These are phyloP conservation scores for Rhodotorula graminis DNA, from an alignment of 768 basidiomycete species.

Conservation along the genomic window DNA sequence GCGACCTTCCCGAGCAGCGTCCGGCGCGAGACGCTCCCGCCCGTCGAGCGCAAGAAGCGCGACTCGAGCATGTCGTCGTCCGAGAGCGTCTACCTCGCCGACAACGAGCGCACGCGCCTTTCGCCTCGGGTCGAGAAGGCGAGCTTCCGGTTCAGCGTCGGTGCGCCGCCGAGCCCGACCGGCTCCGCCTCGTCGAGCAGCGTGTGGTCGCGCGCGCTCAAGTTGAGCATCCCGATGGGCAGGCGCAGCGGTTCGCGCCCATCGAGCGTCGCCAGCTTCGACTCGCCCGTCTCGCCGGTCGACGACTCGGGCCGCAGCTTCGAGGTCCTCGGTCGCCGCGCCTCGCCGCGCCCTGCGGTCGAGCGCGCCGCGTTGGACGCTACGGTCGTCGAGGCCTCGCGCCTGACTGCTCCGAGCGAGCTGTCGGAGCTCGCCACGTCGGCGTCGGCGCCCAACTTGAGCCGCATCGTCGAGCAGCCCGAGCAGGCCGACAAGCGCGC, in stretches of 20 bases:
- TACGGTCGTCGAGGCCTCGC: background rate
- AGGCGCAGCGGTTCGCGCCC: slow-evolving; percentile 3
- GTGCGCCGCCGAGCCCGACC: slow-evolving; percentile 2
- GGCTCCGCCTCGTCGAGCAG: slow-evolving; percentile 9
- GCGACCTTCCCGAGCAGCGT: slow-evolving; percentile 4
- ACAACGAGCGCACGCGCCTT: slow-evolving; percentile 7
- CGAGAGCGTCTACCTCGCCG: slow-evolving; percentile 19
- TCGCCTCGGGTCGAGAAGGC: background rate
- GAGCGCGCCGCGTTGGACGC: background rate
- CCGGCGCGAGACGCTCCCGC: slow-evolving; percentile 17
- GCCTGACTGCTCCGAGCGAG: background rate
- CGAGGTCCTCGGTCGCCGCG: slow-evolving; percentile 12
- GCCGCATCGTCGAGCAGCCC: slow-evolving; percentile 23
- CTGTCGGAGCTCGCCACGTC: background rate
- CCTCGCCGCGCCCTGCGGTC: background rate
- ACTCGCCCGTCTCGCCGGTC: background rate
- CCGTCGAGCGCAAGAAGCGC: slow-evolving; percentile 18
- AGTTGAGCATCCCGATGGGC: background rate
- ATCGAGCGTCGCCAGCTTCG: slow-evolving; percentile 7
- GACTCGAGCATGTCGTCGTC: slow-evolving; percentile 4
- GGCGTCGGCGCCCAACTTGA: slow-evolving; percentile 18
- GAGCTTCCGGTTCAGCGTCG: background rate
- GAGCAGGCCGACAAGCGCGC: slow-evolving; percentile 5
- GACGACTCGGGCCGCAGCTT: slow-evolving; percentile 1
- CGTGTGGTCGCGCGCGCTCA: slow-evolving; percentile 14